These are phyloP conservation scores for Seiridium cupressi DNA, from an alignment of 2,329 filamentous ascomycete genomes.

Conservation along the genomic window DNA sequence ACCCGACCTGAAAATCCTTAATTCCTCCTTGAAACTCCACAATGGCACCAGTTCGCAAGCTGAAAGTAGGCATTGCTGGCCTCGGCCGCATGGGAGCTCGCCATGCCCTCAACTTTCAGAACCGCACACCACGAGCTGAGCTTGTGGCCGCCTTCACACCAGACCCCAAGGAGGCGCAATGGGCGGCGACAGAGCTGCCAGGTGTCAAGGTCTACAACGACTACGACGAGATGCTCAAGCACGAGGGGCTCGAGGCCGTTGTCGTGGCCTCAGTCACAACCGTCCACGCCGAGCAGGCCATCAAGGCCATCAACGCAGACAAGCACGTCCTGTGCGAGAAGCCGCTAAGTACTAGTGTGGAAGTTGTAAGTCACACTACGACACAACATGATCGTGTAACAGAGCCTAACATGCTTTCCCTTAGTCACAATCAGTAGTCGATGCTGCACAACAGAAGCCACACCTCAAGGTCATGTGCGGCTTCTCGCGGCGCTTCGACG, in stretches of 20 bases:
- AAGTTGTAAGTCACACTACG: conserved; percentile 44
- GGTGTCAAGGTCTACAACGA: conserved; percentile 51
- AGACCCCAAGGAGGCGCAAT: conserved; percentile 20
- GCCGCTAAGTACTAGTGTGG: conserved; percentile 56
- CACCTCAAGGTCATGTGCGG: conserved; percentile 66
- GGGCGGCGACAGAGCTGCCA: conserved; percentile 48
- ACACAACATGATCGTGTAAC: not conserved
- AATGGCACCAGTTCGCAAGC: conserved; percentile 1
- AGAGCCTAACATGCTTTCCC: not conserved
- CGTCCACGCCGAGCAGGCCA: conserved; percentile 56
- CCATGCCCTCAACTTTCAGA: conserved; percentile 6
- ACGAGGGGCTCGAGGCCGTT: conserved; percentile 48
- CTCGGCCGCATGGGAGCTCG: conserved; percentile 7
- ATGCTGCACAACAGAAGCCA: conserved; percentile 52
- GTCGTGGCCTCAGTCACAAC: conserved; percentile 32
- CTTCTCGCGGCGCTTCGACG: conserved; percentile 66
- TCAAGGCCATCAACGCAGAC: conserved; percentile 51
- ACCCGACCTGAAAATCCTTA: no score
- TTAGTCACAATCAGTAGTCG: conserved; percentile 60
- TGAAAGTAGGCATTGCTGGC: conserved; percentile 1
- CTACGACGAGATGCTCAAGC: conserved; percentile 56
- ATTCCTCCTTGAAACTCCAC: not conserved
- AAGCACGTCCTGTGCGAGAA: conserved; percentile 61
- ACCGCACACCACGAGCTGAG: not conserved
- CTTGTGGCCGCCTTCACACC: conserved; percentile 2